These are phyloP conservation scores for Blastomyces silverae DNA, from an alignment of 2,329 filamentous ascomycete species.

Conservation along the genomic window DNA sequence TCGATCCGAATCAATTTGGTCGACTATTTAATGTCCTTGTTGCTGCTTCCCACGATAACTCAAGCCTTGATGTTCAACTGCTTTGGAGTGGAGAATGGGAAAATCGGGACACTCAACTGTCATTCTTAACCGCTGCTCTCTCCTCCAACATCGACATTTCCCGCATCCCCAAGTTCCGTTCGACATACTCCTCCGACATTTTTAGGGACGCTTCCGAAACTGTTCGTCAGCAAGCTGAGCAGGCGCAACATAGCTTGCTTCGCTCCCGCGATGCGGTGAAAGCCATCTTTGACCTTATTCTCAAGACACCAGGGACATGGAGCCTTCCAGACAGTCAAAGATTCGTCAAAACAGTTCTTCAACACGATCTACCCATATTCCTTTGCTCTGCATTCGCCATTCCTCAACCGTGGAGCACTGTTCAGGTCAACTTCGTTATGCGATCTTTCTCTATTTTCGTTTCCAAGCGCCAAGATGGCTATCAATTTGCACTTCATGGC, in stretches of 20 bases:
- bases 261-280: slow-evolving; percentile 79
- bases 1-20: slow-evolving; percentile 74
- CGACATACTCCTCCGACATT: slow-evolving; percentile 63
- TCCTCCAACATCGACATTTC: slow-evolving; percentile 73
- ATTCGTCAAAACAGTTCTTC: slow-evolving; percentile 56
- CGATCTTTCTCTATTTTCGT: slow-evolving; percentile 71
- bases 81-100: slow-evolving; percentile 89
- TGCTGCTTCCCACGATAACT: slow-evolving; percentile 58
- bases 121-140: slow-evolving; percentile 85
- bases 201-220: slow-evolving; percentile 56
- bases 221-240: slow-evolving; percentile 54
- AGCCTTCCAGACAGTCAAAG: slow-evolving; percentile 50
- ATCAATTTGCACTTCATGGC: slow-evolving; percentile 83
- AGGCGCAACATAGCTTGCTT: slow-evolving; percentile 74
- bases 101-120: slow-evolving; percentile 78
- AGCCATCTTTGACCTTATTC: slow-evolving; percentile 57
- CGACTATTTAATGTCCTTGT: slow-evolving; percentile 72
- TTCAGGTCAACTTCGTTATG: slow-evolving; percentile 45
- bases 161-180: slow-evolving; percentile 72
- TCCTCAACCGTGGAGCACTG: slow-evolving; percentile 45
- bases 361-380: slow-evolving; percentile 46
- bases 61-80: slow-evolving; percentile 71
- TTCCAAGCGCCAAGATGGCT: slow-evolving; percentile 66
- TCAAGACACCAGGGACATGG: slow-evolving; percentile 53
- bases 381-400: slow-evolving; percentile 45